Conservation (phyloP, 495 filamentous ascomycete species). For the Saxophila tyrrhenica region DNA sequence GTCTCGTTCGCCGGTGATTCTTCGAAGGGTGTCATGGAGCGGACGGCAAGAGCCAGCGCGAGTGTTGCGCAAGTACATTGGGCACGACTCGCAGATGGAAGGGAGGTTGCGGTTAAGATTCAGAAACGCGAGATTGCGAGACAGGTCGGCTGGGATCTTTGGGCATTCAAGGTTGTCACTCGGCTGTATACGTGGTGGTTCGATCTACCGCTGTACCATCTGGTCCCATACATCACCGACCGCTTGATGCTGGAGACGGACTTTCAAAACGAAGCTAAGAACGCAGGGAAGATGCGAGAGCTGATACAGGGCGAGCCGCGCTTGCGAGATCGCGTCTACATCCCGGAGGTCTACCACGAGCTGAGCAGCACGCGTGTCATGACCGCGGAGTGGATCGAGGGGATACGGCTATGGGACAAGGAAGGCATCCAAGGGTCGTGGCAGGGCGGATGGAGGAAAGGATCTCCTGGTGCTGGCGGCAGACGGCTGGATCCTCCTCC, state of each 20-base stretch:
- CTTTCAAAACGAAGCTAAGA: slow-evolving; percentile 80
- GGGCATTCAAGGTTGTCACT: slow-evolving; percentile 81
- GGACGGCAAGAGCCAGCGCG: slow-evolving; percentile 72
- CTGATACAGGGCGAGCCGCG: slow-evolving; percentile 68
- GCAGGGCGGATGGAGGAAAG: slow-evolving; percentile 61
- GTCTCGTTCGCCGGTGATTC: slow-evolving; percentile 61
- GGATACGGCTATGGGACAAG: slow-evolving; percentile 83
- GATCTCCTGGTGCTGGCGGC: slow-evolving; percentile 67
- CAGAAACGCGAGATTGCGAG: slow-evolving; percentile 88
- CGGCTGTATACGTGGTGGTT: slow-evolving; percentile 69
- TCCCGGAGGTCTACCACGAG: slow-evolving; percentile 72
- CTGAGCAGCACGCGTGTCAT: slow-evolving; percentile 75
- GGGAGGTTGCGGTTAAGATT: slow-evolving; percentile 88
- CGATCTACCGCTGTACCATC: slow-evolving; percentile 73
- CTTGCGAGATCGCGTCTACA: slow-evolving; percentile 68
- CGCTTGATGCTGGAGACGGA: slow-evolving; percentile 84
- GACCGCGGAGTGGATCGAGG: slow-evolving; percentile 96
- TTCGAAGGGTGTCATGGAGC: slow-evolving; percentile 66
- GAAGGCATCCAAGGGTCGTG: slow-evolving; percentile 59
- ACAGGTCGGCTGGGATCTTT: slow-evolving; percentile 87
- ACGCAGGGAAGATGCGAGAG: slow-evolving; percentile 69
- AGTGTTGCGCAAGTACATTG: slow-evolving; percentile 96
- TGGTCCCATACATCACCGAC: slow-evolving; percentile 84
- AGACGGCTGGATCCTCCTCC: slow-evolving; percentile 46
- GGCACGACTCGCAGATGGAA: slow-evolving; percentile 71